Evolutionary conservation across 805 yeast genomes (phyloP).

Genomic region (Yarrowia sp.): DNA sequence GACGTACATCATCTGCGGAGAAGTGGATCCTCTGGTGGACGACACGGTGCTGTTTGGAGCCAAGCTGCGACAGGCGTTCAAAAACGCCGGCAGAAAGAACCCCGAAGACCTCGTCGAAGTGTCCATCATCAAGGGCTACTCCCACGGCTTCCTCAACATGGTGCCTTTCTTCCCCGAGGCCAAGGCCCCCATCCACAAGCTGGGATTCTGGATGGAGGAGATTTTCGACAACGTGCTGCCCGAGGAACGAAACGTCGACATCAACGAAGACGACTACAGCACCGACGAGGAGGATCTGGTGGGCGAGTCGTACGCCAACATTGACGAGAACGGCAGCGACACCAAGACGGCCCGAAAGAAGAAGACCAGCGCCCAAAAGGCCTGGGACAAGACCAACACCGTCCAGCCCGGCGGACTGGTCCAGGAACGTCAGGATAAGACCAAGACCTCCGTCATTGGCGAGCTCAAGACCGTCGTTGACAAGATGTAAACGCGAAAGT

Average conservation of each 20-base stretch:
- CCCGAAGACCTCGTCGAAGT: slow-evolving; percentile 32
- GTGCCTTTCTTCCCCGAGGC: slow-evolving; percentile 34
- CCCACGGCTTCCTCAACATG: slow-evolving; percentile 35
- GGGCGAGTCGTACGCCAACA: slow-evolving; percentile 18
- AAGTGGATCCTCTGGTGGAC: slow-evolving; percentile 37
- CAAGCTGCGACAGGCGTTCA: slow-evolving; percentile 34
- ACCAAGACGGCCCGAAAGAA: not conserved
- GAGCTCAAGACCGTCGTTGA: not conserved
- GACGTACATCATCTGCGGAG: slow-evolving; percentile 36
- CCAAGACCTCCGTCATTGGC: slow-evolving; percentile 12
- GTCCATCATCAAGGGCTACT: slow-evolving; percentile 32
- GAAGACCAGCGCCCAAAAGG: slow-evolving; percentile 12
- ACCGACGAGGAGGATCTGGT: slow-evolving; percentile 21
- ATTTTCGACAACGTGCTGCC: slow-evolving; percentile 20
- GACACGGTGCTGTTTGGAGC: slow-evolving; percentile 37
- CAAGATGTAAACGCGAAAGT: not conserved
- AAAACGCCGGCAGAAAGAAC: slow-evolving; percentile 26
- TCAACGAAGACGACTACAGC: slow-evolving; percentile 20
- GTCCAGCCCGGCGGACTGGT: slow-evolving; percentile 3
- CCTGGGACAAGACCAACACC: slow-evolving; percentile 7
- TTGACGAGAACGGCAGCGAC: not conserved
- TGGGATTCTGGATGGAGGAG: slow-evolving; percentile 33
- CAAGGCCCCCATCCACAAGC: slow-evolving; percentile 29
- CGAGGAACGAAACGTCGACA: slow-evolving; percentile 17
- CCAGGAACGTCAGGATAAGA: slow-evolving; percentile 1